Percentiles rank a stretch among this genome's conserved stretches.
Evolutionary conservation across 305 asterid species (phyloP).

Genomic region (Striga hermonthica): DNA sequence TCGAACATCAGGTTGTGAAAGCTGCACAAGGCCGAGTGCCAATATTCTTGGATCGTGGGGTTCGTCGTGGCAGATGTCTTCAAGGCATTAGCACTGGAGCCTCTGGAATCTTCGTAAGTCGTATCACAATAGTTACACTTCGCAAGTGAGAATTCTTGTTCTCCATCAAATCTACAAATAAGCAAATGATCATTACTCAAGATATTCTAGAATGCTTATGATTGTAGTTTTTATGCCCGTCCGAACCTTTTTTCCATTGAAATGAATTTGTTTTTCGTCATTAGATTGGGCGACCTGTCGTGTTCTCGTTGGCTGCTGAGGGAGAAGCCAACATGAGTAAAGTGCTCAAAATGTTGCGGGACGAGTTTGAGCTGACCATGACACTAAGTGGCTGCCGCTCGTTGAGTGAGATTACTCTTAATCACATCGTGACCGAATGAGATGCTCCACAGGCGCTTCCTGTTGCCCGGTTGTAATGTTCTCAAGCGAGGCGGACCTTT

Average conservation of each 20-base stretch:
- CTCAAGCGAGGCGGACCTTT: background rate
- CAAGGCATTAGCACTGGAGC: slow-evolving; percentile 92
- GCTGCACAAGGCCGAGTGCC: slow-evolving; percentile 90
- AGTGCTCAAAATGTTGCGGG: slow-evolving; percentile 79
- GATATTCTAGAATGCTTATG: background rate
- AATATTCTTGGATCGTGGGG: slow-evolving; percentile 89
- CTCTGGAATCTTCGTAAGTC: slow-evolving; percentile 82
- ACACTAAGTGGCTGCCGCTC: slow-evolving; percentile 83
- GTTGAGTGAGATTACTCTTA: slow-evolving; percentile 67
- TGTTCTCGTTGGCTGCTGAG: slow-evolving; percentile 78
- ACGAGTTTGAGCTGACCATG: slow-evolving; percentile 91
- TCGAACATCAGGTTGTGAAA: slow-evolving; percentile 68
- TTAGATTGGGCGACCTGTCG: slow-evolving; percentile 90
- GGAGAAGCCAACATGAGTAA: slow-evolving; percentile 83
- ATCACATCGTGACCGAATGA: slow-evolving; percentile 73
- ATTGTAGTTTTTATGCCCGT: background rate
- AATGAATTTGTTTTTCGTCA: background rate
- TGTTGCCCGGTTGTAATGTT: slow-evolving; percentile 50
- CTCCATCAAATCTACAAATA: too few species aligned
- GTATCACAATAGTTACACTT: too few species aligned
- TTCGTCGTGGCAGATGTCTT: slow-evolving; percentile 93
- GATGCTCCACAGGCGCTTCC: slow-evolving; percentile 59
- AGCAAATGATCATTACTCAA: background rate
- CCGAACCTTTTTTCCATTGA: too few species aligned
- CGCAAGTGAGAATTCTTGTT: too few species aligned